These are phyloP conservation scores for Plasmopara viticola DNA, from an alignment of 352 stramenopile species.

Conservation along the genomic window DNA sequence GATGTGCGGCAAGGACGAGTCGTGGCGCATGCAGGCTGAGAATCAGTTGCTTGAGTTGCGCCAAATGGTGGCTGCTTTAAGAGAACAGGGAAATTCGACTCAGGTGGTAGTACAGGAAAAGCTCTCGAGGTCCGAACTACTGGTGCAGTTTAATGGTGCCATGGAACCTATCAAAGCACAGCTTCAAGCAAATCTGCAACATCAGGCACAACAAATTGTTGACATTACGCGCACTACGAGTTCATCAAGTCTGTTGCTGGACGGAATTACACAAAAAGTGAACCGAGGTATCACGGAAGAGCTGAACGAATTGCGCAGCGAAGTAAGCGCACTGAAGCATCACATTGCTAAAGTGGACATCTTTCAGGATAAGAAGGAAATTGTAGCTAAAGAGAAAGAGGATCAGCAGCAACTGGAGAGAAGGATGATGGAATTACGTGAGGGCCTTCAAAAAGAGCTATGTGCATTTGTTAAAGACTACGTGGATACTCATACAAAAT, in stretches of 20 bases:
- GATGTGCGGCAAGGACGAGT: constrained; percentile 80
- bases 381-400: constrained; percentile 16
- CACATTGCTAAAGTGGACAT: constrained; percentile 40
- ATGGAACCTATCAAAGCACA: constrained; percentile 79
- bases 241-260: constrained; percentile 50
- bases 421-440: constrained; percentile 12
- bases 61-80: constrained; percentile 60
- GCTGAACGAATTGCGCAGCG: constrained; percentile 38
- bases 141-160: constrained; percentile 76
- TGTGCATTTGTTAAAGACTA: constrained; percentile 14
- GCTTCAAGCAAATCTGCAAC: constrained; percentile 62
- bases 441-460: constrained; percentile 15
- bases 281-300: constrained; percentile 53
- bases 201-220: constrained; percentile 68
- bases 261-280: constrained; percentile 58
- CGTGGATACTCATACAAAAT: constrained; percentile 16
- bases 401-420: constrained; percentile 18
- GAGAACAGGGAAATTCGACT: constrained; percentile 61
- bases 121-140: constrained; percentile 56
- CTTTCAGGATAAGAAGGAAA: constrained; percentile 25
- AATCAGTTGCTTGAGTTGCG: constrained; percentile 75
- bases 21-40: constrained; percentile 78
- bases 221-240: constrained; percentile 55
- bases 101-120: constrained; percentile 68
- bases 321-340: constrained; percentile 51